Conservation (phyloP, 345 rosid species). For the Nephelium lappaceum region DNA sequence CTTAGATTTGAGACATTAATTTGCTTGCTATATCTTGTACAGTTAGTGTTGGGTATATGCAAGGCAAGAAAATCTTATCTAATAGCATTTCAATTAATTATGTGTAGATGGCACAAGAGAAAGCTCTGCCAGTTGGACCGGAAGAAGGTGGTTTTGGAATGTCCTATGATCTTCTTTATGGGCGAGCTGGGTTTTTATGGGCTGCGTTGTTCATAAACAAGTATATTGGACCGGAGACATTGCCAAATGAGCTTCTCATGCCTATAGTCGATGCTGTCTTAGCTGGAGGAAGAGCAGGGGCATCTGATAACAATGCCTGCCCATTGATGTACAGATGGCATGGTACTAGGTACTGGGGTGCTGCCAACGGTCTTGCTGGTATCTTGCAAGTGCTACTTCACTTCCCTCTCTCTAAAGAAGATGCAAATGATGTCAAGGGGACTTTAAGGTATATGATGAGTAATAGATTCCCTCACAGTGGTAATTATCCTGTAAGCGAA, state of each 20-base stretch:
- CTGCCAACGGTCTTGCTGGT: conserved; percentile 91
- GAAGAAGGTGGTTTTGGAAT: conserved; percentile 96
- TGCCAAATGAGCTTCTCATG: conserved; percentile 53
- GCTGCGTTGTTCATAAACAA: conserved; percentile 77
- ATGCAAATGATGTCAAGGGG: conserved; percentile 66
- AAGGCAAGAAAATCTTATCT: neutral
- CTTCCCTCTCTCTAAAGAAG: conserved; percentile 61
- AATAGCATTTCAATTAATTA: neutral
- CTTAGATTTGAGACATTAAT: neutral
- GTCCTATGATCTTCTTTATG: conserved; percentile 91
- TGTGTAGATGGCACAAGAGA: conserved; percentile 71
- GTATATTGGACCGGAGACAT: conserved; percentile 58
- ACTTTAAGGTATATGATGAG: conserved; percentile 90
- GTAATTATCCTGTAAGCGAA: conserved; percentile 87
- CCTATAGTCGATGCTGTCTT: conserved; percentile 76
- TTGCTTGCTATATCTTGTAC: neutral
- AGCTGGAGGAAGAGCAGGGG: conserved; percentile 91
- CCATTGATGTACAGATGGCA: conserved; percentile 94
- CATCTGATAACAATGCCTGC: conserved; percentile 63
- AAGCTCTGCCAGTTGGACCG: conserved; percentile 85
- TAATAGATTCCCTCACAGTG: conserved; percentile 76
- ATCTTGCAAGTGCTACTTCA: conserved; percentile 79
- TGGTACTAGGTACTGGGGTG: conserved; percentile 93
- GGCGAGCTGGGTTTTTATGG: conserved; percentile 95
- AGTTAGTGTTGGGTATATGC: neutral